Evolutionary conservation across 2,329 filamentous ascomycete species (phyloP), one percentile per base, ranked within the genome.

Genomic region (Epichloe uncinata): DNA sequence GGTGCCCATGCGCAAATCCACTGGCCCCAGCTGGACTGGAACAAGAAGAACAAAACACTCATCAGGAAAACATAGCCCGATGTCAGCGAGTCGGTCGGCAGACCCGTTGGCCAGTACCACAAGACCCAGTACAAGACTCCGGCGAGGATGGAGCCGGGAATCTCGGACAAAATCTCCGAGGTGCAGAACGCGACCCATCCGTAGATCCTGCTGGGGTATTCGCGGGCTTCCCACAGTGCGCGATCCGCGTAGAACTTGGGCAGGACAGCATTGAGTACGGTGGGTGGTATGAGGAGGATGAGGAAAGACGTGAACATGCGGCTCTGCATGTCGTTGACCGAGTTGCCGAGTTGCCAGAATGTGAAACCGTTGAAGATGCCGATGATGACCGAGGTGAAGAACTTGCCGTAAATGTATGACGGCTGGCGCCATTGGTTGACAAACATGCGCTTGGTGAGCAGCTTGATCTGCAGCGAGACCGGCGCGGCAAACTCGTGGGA

Each of bases 1-100:
- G 86, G 85, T 0, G 86, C 84, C 64, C 89, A 89, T 0, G 87
- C 86, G 54, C 82, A 85, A 57, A 93, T 87, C 85, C 85, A 91
- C 62, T 89, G 86, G 18, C 84, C 87, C 85, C 82, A 90, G 56
- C 73, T 81, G 34, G 75, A 77, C 63, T 82, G 77, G 73, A 89
- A 90, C 7, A 90, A 64, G 70, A 81, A 87, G 69, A 89, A 89
- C 0, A 91, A 73, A 16, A 50, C 13, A 1, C 43, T 50, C 49
- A 50, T 50, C 16, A 50, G 44, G 30, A 50, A 47, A 12, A 47
- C 44, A 38, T 50, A 50, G 26, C 49, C 49, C 2, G 49, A 50
- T 12, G 49, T 43, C 59, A 90, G 69, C 35, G 78, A 75, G 53
- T 84, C 78, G 0, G 73, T 73, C 0, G 85, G 84, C 1, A 90